Evolutionary conservation across 83 land plant species (phyloP).

Genomic region (Picea abies): DNA sequence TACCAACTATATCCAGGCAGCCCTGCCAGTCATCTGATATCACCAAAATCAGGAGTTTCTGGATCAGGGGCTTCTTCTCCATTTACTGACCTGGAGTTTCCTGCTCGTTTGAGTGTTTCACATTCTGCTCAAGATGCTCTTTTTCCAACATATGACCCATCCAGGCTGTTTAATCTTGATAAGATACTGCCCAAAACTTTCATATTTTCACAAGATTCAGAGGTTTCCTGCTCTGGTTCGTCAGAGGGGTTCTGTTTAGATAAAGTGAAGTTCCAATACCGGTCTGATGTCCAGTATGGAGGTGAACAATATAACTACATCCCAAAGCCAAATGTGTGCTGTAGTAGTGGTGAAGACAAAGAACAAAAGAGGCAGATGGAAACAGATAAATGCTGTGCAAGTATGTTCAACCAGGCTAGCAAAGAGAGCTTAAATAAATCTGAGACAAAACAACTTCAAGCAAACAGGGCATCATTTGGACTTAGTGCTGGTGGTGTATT

Average conservation of each 20-base stretch:
- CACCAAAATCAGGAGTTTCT: slow-evolving; percentile 65
- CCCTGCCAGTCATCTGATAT: slow-evolving; percentile 71
- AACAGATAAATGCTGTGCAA: slow-evolving; percentile 11
- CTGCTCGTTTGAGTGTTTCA: slow-evolving; percentile 19
- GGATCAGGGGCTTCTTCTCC: slow-evolving; percentile 71
- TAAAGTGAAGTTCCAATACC: not conserved
- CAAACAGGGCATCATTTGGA: slow-evolving; percentile 56
- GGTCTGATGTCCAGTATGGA: slow-evolving; percentile 3
- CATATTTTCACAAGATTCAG: not conserved
- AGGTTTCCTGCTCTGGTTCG: not conserved
- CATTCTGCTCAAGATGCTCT: slow-evolving; percentile 18
- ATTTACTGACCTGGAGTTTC: slow-evolving; percentile 41
- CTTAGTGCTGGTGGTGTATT: slow-evolving; percentile 33
- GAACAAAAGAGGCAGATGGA: slow-evolving; percentile 25
- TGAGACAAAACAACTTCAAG: slow-evolving; percentile 17
- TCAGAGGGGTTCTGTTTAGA: slow-evolving; percentile 14
- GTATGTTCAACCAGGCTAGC: slow-evolving; percentile 29
- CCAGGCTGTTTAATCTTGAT: slow-evolving; percentile 48
- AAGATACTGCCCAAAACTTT: slow-evolving; percentile 2
- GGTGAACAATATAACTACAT: slow-evolving; percentile 5
- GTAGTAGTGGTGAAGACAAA: slow-evolving; percentile 33
- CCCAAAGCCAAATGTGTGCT: slow-evolving; percentile 19
- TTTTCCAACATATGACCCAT: slow-evolving; percentile 41
- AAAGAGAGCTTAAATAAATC: slow-evolving; percentile 13
- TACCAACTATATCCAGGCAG: slow-evolving; percentile 79